phyloP scores from a whole-genome alignment of 306 rosid genomes.

The Castanea crenata region DNA sequence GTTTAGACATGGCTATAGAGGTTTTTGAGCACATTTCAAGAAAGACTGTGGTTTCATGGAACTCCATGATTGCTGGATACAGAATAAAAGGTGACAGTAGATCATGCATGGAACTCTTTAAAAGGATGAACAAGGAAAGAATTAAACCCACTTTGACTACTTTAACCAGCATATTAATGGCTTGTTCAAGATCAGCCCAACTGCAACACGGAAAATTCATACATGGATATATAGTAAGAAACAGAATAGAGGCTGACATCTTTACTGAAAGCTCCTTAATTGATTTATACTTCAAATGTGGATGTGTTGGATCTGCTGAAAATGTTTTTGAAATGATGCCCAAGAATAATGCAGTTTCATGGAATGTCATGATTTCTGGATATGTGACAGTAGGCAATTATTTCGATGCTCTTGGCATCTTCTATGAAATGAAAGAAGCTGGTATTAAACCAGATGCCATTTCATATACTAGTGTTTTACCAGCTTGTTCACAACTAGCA shows the following conservation, averaged over 20 bases:
- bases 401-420: slow-evolving; percentile 57
- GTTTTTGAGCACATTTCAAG: slow-evolving; percentile 62
- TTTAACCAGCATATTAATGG: slow-evolving; percentile 58
- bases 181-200: slow-evolving; percentile 53
- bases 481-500: slow-evolving; percentile 76
- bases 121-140: slow-evolving; percentile 61
- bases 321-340: slow-evolving; percentile 48
- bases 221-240: slow-evolving; percentile 62
- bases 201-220: slow-evolving; percentile 57
- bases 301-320: slow-evolving; percentile 55
- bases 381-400: slow-evolving; percentile 50
- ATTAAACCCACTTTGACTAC: slow-evolving; percentile 60
- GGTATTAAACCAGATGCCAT: slow-evolving; percentile 61
- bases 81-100: slow-evolving; percentile 61
- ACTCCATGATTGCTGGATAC: slow-evolving; percentile 65
- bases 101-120: slow-evolving; percentile 60
- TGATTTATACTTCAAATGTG: slow-evolving; percentile 74
- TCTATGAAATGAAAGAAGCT: slow-evolving; percentile 48
- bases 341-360: slow-evolving; percentile 43
- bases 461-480: slow-evolving; percentile 59
- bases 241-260: slow-evolving; percentile 50
- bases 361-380: slow-evolving; percentile 87
- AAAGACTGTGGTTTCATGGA: slow-evolving; percentile 74
- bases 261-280: slow-evolving; percentile 52
- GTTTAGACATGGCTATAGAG: slow-evolving; percentile 56